Conservation (phyloP, 2,329 filamentous ascomycete species). For the Pleurostoma richardsiae region DNA sequence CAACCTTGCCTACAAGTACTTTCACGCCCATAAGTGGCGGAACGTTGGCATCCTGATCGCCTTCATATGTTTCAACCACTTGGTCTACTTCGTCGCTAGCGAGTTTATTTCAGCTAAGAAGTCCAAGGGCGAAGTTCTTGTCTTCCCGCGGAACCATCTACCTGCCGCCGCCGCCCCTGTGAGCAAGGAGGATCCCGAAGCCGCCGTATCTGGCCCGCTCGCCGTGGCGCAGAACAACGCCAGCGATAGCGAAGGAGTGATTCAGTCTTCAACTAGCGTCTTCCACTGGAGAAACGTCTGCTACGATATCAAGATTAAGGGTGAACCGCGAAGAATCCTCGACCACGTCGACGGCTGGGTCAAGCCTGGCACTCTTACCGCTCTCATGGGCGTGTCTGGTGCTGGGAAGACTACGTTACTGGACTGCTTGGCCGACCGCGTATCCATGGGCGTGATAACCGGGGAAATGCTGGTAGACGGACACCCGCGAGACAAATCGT, state of each 20-base stretch:
- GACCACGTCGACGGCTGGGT: slow-evolving; percentile 91
- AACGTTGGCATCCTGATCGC: slow-evolving; percentile 52
- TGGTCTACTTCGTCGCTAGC: slow-evolving; percentile 45
- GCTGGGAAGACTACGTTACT: slow-evolving; percentile 93
- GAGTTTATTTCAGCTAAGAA: slow-evolving; percentile 40
- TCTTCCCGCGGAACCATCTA: slow-evolving; percentile 1
- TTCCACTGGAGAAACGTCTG: slow-evolving; percentile 86
- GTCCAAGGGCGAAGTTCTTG: slow-evolving; percentile 1
- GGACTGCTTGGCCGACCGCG: slow-evolving; percentile 79
- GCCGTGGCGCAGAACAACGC: not conserved
- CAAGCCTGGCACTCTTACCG: slow-evolving; percentile 84
- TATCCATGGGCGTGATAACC: slow-evolving; percentile 82
- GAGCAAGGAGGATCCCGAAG: not conserved
- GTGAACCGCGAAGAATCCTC: slow-evolving; percentile 67
- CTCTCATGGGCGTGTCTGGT: slow-evolving; percentile 85
- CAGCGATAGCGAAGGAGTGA: slow-evolving; percentile 22
- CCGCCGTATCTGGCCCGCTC: not conserved
- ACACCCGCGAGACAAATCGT: slow-evolving; percentile 67
- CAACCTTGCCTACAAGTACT: slow-evolving; percentile 32
- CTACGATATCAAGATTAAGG: slow-evolving; percentile 75
- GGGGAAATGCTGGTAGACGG: slow-evolving; percentile 73
- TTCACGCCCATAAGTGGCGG: slow-evolving; percentile 37
- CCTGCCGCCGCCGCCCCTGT: not conserved
- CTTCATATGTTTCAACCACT: slow-evolving; percentile 49
- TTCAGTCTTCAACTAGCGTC: slow-evolving; percentile 61